A percentile compares a stretch with the other conserved stretches of the same genome.
Conservation (phyloP, 257 asterid genomes). For the Ophiorrhiza pumila region DNA sequence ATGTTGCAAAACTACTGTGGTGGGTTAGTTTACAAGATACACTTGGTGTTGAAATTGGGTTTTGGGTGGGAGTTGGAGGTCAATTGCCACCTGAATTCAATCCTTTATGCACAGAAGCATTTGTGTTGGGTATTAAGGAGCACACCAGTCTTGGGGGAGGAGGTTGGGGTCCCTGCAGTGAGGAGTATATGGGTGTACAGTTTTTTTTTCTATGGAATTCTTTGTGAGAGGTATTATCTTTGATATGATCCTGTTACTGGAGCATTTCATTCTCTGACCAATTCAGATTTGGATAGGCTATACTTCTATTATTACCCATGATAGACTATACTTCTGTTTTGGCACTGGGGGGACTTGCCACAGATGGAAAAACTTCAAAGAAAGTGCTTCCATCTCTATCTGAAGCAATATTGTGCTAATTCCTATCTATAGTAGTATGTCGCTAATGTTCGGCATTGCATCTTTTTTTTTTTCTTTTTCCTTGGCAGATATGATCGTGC, state of each 20-base stretch:
- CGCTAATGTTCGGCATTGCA: background rate
- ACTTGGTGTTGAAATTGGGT: background rate
- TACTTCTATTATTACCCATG: no score
- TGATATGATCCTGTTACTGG: background rate
- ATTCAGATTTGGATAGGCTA: background rate
- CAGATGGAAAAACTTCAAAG: background rate
- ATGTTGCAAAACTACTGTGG: no score
- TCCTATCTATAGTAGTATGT: background rate
- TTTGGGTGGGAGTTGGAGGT: background rate
- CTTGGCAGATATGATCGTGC: conserved; percentile 84
- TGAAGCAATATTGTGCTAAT: background rate
- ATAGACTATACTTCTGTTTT: background rate
- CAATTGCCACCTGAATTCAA: background rate
- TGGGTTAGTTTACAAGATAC: no score
- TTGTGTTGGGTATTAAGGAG: no score
- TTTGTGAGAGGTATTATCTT: background rate
- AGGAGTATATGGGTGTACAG: background rate
- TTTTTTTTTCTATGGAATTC: background rate
- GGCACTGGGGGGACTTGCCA: background rate
- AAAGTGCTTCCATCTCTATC: background rate
- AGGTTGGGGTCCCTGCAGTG: background rate
- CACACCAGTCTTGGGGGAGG: background rate
- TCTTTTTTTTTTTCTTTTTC: conserved; percentile 5
- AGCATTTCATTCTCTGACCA: background rate
- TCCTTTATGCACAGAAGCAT: background rate